Evolutionary conservation across 2,329 filamentous ascomycete genomes (phyloP), one percentile per base, ranked within the genome.

Genomic region (Nemania sp.): DNA sequence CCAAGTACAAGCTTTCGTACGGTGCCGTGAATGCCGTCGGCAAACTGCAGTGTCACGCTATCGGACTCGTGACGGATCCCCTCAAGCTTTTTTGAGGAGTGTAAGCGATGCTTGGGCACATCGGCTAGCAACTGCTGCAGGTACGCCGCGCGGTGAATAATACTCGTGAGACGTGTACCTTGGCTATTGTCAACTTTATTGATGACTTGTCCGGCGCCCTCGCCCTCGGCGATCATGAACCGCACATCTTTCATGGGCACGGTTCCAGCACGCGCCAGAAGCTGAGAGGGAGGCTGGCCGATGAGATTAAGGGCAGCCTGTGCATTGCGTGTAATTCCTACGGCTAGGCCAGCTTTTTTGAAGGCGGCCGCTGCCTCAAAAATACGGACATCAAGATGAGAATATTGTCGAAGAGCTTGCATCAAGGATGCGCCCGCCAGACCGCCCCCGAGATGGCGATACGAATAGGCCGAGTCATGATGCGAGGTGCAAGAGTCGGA

Each of bases 221-320:
- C 68, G 26, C 70, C 66, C 35, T 73, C 45, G 8, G 69, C 72
- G n/a, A 74, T 52, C 67, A 75, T 70, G 29, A 73, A 73, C 0
- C 70, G 66, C 5, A 74, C 73, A 8, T 73, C 69, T 20, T 41
- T 38, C 67, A 75, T 73, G 0, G 72, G 70, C 3, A 74, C 72
- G 20, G 73, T 73, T 11, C 73, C 70, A 20, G 73, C 73, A 5
- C 57, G 68, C 35, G 71, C 15, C 18, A 75, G 70, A 41, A 64
- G 64, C 32, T 67, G 47, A 0, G 67, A 3, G 0, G 68, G 73
- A 8, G 60, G 65, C 3, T 56, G 70, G 0, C 69, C 66, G 11
- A 75, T 72, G 13, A 73, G 72, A 10, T 71, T 68, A 1, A 75
- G 67, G 10, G 73, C 73, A 2, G 66, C 65, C 24, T 68, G 72